Evolutionary conservation across 1,284 basidiomycete species (phyloP).

Genomic region (Cutaneotrichosporon sp.): DNA sequence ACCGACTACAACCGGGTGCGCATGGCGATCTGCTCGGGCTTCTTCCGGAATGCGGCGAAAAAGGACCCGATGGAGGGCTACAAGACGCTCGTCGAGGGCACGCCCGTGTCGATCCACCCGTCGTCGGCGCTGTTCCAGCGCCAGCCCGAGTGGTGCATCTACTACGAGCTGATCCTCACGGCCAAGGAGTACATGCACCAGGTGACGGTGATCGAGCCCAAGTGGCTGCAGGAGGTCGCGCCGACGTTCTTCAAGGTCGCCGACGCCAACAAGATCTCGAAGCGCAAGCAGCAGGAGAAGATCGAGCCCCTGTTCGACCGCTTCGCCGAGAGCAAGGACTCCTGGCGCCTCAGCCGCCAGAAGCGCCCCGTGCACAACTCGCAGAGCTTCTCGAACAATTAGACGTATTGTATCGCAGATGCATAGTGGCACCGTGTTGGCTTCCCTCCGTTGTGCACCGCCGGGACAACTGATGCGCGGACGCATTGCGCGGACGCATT

Average conservation of each 20-base stretch:
- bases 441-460: too few relatives aligned
- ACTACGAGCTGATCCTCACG: constrained; percentile 73
- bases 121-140: constrained; percentile 97
- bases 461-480: too few relatives aligned
- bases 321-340: constrained; percentile 55
- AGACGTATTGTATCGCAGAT: not conserved
- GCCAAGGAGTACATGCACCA: constrained; percentile 94
- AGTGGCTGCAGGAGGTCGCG: constrained; percentile 98
- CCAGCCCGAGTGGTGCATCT: constrained; percentile 76
- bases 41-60: constrained; percentile 94
- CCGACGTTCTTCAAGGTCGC: constrained; percentile 95
- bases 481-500: too few relatives aligned
- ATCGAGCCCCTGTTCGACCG: constrained; percentile 71
- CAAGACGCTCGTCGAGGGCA: constrained; percentile 96
- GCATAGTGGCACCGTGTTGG: too few relatives aligned
- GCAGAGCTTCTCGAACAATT: constrained; percentile 40
- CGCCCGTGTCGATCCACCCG: constrained; percentile 96
- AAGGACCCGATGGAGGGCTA: constrained; percentile 75
- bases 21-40: constrained; percentile 94
- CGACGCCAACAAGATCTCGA: constrained; percentile 93
- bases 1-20: constrained; percentile 91
- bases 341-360: constrained; percentile 54
- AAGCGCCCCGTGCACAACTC: constrained; percentile 48
- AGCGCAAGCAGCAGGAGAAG: constrained; percentile 96
- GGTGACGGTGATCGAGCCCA: constrained; percentile 91